Evolutionary conservation across 805 yeast species (phyloP).

Genomic region (Saturnispora mendoncae): DNA sequence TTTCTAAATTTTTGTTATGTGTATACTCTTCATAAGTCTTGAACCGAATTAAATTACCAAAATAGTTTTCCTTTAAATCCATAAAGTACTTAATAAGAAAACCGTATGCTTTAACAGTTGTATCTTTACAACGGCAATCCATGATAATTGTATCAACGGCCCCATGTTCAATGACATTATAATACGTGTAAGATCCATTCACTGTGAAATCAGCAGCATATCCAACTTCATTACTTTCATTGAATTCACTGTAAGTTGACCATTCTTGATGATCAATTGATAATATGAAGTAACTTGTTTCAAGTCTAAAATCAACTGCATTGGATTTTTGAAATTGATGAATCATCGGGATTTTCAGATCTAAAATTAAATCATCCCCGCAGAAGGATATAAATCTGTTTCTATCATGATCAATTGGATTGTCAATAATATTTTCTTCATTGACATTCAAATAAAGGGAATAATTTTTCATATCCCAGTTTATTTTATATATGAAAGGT

Average conservation of each 20-base stretch:
- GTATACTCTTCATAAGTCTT: constrained; percentile 80
- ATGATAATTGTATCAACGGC: constrained; percentile 63
- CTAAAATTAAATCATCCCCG: constrained; percentile 46
- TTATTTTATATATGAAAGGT: constrained; percentile 55
- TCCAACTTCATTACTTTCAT: constrained; percentile 57
- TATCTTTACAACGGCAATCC: constrained; percentile 54
- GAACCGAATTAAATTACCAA: constrained; percentile 80
- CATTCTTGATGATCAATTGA: constrained; percentile 78
- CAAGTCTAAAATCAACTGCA: constrained; percentile 40
- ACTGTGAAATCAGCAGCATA: constrained; percentile 52
- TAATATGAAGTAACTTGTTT: constrained; percentile 53
- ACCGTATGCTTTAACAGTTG: constrained; percentile 71
- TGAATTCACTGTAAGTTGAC: constrained; percentile 75
- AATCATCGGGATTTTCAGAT: constrained; percentile 49
- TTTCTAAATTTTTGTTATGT: constrained; percentile 1
- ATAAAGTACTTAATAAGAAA: constrained; percentile 67
- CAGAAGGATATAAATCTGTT: constrained; percentile 69
- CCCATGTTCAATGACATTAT: constrained; percentile 48
- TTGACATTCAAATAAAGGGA: constrained; percentile 69
- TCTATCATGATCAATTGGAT: constrained; percentile 76
- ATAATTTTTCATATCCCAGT: constrained; percentile 51
- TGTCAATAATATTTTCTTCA: constrained; percentile 79
- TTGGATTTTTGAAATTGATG: constrained; percentile 44
- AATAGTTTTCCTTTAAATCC: constrained; percentile 75
- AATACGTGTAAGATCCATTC: constrained; percentile 58